Evolutionary conservation across 1,284 basidiomycete genomes (phyloP), one percentile per base, ranked within the genome.

Genomic region (Pseudozyma sp.): DNA sequence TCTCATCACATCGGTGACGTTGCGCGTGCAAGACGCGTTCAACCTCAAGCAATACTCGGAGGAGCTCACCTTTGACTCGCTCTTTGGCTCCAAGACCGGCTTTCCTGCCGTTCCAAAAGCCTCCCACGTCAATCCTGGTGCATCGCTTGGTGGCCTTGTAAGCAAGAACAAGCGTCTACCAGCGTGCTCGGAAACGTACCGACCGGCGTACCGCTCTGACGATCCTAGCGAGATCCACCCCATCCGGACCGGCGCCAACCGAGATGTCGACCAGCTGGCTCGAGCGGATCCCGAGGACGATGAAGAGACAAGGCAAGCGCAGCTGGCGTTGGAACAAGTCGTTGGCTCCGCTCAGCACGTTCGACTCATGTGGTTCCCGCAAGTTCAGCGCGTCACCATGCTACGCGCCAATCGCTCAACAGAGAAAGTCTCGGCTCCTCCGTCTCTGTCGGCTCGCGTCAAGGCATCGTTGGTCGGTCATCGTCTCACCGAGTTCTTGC

Each of bases 311-410:
- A 63, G 84, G 84, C 71, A 69, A 71, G 79, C 80, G 86, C 95
- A 78, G 90, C 88, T 39, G 82, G 84, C 52, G 88, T 89, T 49
- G 49, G 80, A 82, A 31, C 49, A 52, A 10, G 68, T 83, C 1
- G 77, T 77, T 7, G 52, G 59, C n/a, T 77, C 73, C 17, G 90
- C 92, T 0, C 90, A 98, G 85, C 94, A 97, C 84, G 92, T 93
- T 29, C 88, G 94, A n/a, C 88, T 94, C 33, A 95, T 93, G 92
- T 99, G 95, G 94, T 97, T 92, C 86, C 94, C 95, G 2, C 90
- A 92, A 62, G 89, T 90, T 17, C 89, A 90, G 67, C 87, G 87
- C 39, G 87, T 94, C 60, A 90, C 93, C 43, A 88, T 93, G 57
- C 91, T 90, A 77, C 87, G 90, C 68, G 88, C 91, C 43, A 89